Percentiles rank a stretch among this genome's conserved stretches.
phyloP scores from a whole-genome alignment of 1,284 basidiomycete species.

The Calocybe gambosa region DNA sequence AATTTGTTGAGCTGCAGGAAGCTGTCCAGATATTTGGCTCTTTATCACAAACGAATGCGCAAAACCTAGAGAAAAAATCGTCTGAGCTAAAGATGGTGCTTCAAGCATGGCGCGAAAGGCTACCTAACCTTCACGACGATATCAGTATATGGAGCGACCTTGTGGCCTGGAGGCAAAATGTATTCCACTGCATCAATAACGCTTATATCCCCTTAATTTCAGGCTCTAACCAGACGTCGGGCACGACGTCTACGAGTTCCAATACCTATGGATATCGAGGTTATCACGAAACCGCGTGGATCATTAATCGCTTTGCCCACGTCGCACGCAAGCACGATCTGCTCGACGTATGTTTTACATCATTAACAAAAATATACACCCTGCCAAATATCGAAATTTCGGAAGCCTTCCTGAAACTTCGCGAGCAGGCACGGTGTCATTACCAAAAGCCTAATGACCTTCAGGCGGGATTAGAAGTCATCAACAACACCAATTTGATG shows the following conservation, averaged over 20 bases:
- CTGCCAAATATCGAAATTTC: conserved; percentile 99
- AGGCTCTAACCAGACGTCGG: conserved; percentile 41
- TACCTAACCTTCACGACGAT: conserved; percentile 96
- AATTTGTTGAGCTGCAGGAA: conserved; percentile 97
- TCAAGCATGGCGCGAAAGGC: conserved; percentile 94
- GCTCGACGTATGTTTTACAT: conserved; percentile 92
- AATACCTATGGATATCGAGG: conserved; percentile 95
- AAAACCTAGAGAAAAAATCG: conserved; percentile 93
- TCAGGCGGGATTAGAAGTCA: conserved; percentile 92
- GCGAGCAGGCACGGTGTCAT: conserved; percentile 99
- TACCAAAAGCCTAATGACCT: conserved; percentile 95
- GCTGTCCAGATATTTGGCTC: conserved; percentile 93
- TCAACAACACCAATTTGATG: conserved; percentile 99
- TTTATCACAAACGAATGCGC: conserved; percentile 79
- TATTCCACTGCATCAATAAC: conserved; percentile 93
- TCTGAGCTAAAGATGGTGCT: conserved; percentile 94
- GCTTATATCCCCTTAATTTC: conserved; percentile 90
- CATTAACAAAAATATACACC: conserved; percentile 97
- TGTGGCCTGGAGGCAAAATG: conserved; percentile 95
- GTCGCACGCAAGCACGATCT: conserved; percentile 97
- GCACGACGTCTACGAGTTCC: conserved; percentile 48
- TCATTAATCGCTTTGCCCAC: conserved; percentile 99
- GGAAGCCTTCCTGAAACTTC: conserved; percentile 97
- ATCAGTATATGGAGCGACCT: conserved; percentile 99
- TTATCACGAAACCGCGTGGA: conserved; percentile 99